phyloP scores from a whole-genome alignment of 2,329 filamentous ascomycete species.

The Tympanopsis confertula region DNA sequence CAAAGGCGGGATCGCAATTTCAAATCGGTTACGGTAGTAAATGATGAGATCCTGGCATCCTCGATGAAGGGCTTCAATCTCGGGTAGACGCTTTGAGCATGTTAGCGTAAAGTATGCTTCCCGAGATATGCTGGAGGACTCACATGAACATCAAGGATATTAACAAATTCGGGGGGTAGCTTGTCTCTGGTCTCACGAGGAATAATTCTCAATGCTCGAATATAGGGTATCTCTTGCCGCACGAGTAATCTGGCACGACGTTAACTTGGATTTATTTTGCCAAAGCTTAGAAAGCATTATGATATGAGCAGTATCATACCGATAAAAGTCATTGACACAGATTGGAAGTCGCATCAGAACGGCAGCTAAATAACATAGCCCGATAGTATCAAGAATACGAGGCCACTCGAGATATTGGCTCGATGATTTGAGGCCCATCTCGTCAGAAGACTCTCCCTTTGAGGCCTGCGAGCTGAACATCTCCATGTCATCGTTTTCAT shows the following conservation, averaged over 20 bases:
- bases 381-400: neutral
- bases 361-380: neutral
- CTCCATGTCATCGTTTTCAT: constrained; percentile 15
- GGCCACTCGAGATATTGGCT: neutral
- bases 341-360: neutral
- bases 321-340: neutral
- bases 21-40: neutral
- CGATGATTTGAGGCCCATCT: constrained; percentile 5
- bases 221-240: neutral
- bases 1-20: neutral
- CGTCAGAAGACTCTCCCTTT: constrained; percentile 5
- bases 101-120: neutral
- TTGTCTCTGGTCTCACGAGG: neutral
- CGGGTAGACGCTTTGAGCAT: neutral
- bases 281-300: neutral
- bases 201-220: neutral
- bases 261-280: too few relatives aligned
- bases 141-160: neutral
- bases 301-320: neutral
- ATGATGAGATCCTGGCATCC: neutral
- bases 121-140: neutral
- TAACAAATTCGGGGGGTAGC: neutral
- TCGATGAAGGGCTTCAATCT: neutral
- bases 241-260: neutral
- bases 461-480: constrained; percentile 26